Evolutionary conservation across 2,329 filamentous ascomycete genomes (phyloP).

Genomic region (Thermoascus crustaceus): DNA sequence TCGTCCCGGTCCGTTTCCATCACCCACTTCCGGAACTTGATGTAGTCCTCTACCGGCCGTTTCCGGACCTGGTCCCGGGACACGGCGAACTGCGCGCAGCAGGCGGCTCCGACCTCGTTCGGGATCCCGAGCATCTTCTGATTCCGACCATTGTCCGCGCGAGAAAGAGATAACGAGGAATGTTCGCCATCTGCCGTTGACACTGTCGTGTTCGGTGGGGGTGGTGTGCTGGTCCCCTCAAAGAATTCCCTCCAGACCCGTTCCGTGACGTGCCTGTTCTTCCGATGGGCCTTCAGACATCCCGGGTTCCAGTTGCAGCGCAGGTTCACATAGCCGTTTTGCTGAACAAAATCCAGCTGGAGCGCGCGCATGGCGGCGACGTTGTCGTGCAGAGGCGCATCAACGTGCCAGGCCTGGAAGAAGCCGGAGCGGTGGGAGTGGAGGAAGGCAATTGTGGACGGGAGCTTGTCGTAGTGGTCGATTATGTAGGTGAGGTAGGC

Average conservation of each 20-base stretch:
- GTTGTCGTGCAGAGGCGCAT: constrained; percentile 49
- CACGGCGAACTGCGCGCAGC: constrained; percentile 59
- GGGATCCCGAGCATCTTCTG: constrained; percentile 37
- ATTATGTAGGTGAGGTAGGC: constrained; percentile 50
- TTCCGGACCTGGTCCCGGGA: constrained; percentile 44
- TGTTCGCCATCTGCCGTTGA: constrained; percentile 7
- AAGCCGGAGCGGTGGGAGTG: constrained; percentile 47
- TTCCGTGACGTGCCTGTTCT: constrained; percentile 28
- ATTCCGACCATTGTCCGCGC: constrained; percentile 14
- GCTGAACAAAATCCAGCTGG: constrained; percentile 43
- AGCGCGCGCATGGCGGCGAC: constrained; percentile 44
- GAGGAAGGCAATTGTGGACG: constrained; percentile 48
- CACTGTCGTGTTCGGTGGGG: constrained; percentile 19
- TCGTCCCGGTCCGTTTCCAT: constrained; percentile 49
- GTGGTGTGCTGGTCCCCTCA: constrained; percentile 31
- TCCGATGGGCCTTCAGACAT: constrained; percentile 33
- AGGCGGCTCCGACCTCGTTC: constrained; percentile 47
- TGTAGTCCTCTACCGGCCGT: constrained; percentile 46
- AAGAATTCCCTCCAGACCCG: constrained; percentile 32
- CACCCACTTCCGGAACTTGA: constrained; percentile 52
- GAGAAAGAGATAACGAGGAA: background rate
- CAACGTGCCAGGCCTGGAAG: constrained; percentile 49
- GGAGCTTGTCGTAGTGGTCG: constrained; percentile 44
- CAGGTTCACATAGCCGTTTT: constrained; percentile 52
- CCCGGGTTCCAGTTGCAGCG: constrained; percentile 53